phyloP scores from a whole-genome alignment of 495 filamentous ascomycete genomes.

The Aspergillus bridgeri region DNA sequence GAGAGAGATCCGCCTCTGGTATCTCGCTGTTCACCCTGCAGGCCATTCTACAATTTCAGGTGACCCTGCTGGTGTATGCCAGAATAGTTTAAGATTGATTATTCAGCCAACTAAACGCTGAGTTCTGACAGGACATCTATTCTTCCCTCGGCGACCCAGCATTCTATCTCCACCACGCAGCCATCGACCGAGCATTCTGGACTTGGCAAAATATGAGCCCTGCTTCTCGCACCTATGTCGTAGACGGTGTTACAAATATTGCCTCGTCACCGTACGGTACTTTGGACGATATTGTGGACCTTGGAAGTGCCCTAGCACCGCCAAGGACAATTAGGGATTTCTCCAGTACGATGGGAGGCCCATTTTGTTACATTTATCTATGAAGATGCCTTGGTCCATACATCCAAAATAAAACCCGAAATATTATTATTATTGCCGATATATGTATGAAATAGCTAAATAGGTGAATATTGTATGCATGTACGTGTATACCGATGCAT shows the following conservation, averaged over 20 bases:
- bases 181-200: constrained; percentile 52
- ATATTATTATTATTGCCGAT: too few relatives aligned
- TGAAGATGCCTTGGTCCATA: too few relatives aligned
- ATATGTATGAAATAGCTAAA: too few relatives aligned
- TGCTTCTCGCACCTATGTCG: constrained; percentile 20
- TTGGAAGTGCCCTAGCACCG: constrained; percentile 23
- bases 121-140: constrained; percentile 18
- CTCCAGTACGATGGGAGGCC: constrained; percentile 31
- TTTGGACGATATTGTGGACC: constrained; percentile 32
- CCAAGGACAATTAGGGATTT: constrained; percentile 30
- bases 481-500: too few relatives aligned
- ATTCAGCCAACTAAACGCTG: not conserved
- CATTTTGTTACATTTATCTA: constrained; percentile 51
- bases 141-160: constrained; percentile 35
- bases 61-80: constrained; percentile 30
- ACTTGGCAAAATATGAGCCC: constrained; percentile 42
- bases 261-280: constrained; percentile 22
- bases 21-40: constrained; percentile 51
- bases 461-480: too few relatives aligned
- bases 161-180: constrained; percentile 51
- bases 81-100: too few relatives aligned
- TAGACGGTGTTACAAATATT: constrained; percentile 25
- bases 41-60: constrained; percentile 59
- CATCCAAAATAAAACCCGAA: too few relatives aligned
- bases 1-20: constrained; percentile 4